These are phyloP conservation scores for Austroboletus novae-zelandiae DNA, from an alignment of 1,284 basidiomycete species.

Conservation along the genomic window DNA sequence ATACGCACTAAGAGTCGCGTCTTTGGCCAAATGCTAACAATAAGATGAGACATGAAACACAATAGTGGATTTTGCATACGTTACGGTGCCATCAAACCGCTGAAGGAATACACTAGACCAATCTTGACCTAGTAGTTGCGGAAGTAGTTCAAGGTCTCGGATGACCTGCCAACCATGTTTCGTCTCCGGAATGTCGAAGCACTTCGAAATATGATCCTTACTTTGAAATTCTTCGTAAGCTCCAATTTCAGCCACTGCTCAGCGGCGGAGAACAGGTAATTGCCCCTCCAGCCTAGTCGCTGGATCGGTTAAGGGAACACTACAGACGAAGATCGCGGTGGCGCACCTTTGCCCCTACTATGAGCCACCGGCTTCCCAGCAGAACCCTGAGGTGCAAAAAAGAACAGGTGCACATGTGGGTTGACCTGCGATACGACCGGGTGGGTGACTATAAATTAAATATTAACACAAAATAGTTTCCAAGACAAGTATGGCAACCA, in stretches of 20 bases:
- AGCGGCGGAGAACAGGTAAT: slow-evolving; percentile 88
- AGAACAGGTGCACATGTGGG: slow-evolving; percentile 98
- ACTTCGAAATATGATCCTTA: slow-evolving; percentile 17
- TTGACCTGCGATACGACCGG: slow-evolving; percentile 96
- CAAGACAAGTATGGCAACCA: slow-evolving; percentile 39
- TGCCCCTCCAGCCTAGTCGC: slow-evolving; percentile 84
- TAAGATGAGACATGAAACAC: slow-evolving; percentile 32
- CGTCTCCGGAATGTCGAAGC: neutral
- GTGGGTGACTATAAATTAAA: slow-evolving; percentile 70
- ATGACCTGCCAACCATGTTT: slow-evolving; percentile 57
- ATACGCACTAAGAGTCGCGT: slow-evolving; percentile 66
- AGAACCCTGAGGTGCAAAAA: slow-evolving; percentile 92
- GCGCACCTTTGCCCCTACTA: slow-evolving; percentile 81
- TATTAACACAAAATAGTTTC: neutral
- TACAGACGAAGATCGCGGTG: neutral
- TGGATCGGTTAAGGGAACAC: neutral
- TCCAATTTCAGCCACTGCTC: slow-evolving; percentile 95
- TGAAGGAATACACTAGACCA: slow-evolving; percentile 96
- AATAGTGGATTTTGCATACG: slow-evolving; percentile 46
- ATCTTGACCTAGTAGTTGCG: slow-evolving; percentile 86
- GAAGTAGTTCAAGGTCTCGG: slow-evolving; percentile 88
- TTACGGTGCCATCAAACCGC: slow-evolving; percentile 79
- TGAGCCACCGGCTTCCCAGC: slow-evolving; percentile 93
- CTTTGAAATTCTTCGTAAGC: slow-evolving; percentile 93
- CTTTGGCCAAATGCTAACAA: slow-evolving; percentile 77